These are phyloP conservation scores for Spinacia oleracea DNA, from an alignment of 179 eudicot species.

Conservation along the genomic window DNA sequence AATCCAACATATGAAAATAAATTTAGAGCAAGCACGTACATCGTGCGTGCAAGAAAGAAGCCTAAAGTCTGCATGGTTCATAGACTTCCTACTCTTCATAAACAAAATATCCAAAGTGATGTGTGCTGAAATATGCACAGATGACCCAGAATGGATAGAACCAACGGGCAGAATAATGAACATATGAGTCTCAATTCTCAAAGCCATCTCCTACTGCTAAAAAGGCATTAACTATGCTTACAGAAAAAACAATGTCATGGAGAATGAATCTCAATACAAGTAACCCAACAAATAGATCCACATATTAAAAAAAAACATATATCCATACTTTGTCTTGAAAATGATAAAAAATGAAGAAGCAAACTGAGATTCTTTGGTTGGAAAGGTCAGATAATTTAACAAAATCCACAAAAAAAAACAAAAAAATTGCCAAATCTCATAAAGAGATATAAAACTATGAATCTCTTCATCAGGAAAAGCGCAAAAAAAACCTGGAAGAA, in stretches of 20 bases:
- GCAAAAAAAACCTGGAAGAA: neutral
- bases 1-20: neutral
- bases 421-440: neutral
- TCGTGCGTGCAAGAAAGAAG: neutral
- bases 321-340: neutral
- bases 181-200: neutral
- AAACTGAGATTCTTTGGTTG: neutral
- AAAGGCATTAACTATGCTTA: neutral
- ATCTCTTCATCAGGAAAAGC: neutral
- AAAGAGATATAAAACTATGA: neutral
- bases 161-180: neutral
- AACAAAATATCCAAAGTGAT: neutral
- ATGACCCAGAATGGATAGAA: neutral
- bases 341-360: neutral
- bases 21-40: neutral
- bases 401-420: neutral
- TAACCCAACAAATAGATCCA: neutral
- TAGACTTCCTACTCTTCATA: neutral
- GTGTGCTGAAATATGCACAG: neutral
- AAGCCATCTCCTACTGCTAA: neutral
- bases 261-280: neutral
- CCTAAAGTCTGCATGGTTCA: neutral
- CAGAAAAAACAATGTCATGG: neutral
- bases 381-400: neutral
- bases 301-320: neutral